Evolutionary conservation across 768 basidiomycete genomes (phyloP).

Genomic region (Pulveroboletus sp.): DNA sequence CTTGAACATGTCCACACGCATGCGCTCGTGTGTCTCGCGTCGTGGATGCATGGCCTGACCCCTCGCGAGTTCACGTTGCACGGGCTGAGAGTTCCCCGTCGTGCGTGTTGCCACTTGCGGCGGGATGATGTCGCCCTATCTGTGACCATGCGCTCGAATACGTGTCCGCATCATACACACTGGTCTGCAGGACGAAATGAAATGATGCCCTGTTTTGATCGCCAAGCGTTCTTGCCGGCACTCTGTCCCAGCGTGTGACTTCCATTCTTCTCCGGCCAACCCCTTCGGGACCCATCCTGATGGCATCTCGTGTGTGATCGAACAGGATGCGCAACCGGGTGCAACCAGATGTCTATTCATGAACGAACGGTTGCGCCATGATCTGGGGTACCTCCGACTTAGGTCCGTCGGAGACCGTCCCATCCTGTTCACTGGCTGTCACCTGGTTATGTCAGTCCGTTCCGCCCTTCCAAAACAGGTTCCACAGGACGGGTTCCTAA

Average conservation of each 20-base stretch:
- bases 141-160: slow-evolving; percentile 15
- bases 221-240: slow-evolving; percentile 10
- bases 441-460: slow-evolving; percentile 12
- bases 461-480: background rate
- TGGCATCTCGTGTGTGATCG: slow-evolving; percentile 19
- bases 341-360: slow-evolving; percentile 9
- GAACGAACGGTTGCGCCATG: slow-evolving; percentile 14
- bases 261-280: slow-evolving; percentile 21
- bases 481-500: background rate
- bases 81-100: slow-evolving; percentile 20
- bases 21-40: too few species aligned
- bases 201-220: slow-evolving; percentile 23
- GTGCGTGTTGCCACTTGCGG: slow-evolving; percentile 14
- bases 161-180: slow-evolving; percentile 12
- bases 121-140: background rate
- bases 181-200: slow-evolving; percentile 11
- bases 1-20: too few species aligned
- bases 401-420: background rate
- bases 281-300: slow-evolving; percentile 12
- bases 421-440: background rate
- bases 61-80: background rate
- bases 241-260: slow-evolving; percentile 9
- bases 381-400: slow-evolving; percentile 10
- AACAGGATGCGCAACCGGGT: slow-evolving; percentile 12
- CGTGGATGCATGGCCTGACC: too few species aligned